phyloP scores from a whole-genome alignment of 106 monocot species.

The Apostasia shenzhenica region DNA sequence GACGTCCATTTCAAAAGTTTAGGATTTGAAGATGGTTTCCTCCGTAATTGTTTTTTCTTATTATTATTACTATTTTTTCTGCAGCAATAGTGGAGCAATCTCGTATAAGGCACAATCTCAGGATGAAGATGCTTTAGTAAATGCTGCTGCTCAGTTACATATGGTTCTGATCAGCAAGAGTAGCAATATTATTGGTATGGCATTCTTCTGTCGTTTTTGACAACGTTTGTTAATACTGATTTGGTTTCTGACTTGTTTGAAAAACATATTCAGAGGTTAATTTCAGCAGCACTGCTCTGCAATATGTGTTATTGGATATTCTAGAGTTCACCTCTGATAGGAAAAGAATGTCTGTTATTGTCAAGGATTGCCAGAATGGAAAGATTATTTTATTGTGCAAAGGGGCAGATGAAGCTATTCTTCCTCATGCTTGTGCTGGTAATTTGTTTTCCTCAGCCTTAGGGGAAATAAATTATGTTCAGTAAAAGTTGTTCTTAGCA shows the following conservation, averaged over 20 bases:
- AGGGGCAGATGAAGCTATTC: conserved; percentile 91
- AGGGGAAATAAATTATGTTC: conserved; percentile 2
- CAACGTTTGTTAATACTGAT: background rate
- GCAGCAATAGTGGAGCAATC: conserved; percentile 44
- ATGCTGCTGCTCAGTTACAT: conserved; percentile 71
- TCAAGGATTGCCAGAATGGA: conserved; percentile 65
- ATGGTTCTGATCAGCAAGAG: conserved; percentile 67
- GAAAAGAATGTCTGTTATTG: conserved; percentile 94
- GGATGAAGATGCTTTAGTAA: conserved; percentile 97
- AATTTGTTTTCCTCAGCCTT: conserved; percentile 2
- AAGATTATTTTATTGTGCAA: conserved; percentile 69
- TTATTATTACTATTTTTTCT: conserved; percentile 8
- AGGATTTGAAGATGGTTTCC: background rate
- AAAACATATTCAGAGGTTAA: conserved; percentile 41
- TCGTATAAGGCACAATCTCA: conserved; percentile 92
- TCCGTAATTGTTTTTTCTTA: background rate
- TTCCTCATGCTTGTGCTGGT: conserved; percentile 71
- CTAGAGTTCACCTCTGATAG: conserved; percentile 96
- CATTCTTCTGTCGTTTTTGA: conserved; percentile 5
- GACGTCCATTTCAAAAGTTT: conserved; percentile 9
- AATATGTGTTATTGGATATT: conserved; percentile 80
- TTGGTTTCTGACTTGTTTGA: background rate
- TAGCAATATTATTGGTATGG: conserved; percentile 54
- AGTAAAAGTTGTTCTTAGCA: background rate
- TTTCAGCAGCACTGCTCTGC: conserved; percentile 44